Evolutionary conservation across 2,329 filamentous ascomycete species (phyloP).

Genomic region (Colletotrichum filicis): DNA sequence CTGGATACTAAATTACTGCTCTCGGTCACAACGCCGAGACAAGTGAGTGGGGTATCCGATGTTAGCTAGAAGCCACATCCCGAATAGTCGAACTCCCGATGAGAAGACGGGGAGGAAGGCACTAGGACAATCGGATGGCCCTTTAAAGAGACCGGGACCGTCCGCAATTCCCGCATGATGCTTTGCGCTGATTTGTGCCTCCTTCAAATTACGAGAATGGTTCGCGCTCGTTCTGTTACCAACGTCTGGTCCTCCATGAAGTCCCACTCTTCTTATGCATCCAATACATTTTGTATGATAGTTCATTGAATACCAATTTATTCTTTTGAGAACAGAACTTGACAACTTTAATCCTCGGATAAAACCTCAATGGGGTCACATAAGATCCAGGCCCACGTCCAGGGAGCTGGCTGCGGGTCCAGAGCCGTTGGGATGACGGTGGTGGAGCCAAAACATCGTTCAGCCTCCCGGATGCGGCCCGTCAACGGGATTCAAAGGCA

Average conservation of each 20-base stretch:
- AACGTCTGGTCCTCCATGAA: neutral
- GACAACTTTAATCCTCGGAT: too few species aligned
- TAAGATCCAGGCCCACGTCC: neutral
- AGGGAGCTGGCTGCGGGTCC: neutral
- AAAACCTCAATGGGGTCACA: neutral
- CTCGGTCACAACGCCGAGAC: too few species aligned
- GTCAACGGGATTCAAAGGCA: neutral
- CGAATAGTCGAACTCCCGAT: too few species aligned
- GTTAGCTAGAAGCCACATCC: too few species aligned
- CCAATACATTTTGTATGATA: too few species aligned
- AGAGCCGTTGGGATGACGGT: slow-evolving; percentile 9
- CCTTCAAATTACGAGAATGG: neutral
- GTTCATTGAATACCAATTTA: too few species aligned
- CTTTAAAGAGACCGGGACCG: too few species aligned
- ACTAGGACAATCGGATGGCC: neutral
- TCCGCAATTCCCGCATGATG: neutral
- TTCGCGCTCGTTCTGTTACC: neutral
- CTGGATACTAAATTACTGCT: too few species aligned
- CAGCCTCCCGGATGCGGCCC: neutral
- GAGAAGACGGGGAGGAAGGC: neutral
- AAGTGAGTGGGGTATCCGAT: too few species aligned
- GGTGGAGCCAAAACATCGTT: neutral
- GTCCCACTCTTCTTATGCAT: too few species aligned
- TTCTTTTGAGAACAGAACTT: too few species aligned
- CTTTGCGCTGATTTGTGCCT: neutral